Conservation (phyloP, 768 basidiomycete genomes). For the Pluteus cervinus region DNA sequence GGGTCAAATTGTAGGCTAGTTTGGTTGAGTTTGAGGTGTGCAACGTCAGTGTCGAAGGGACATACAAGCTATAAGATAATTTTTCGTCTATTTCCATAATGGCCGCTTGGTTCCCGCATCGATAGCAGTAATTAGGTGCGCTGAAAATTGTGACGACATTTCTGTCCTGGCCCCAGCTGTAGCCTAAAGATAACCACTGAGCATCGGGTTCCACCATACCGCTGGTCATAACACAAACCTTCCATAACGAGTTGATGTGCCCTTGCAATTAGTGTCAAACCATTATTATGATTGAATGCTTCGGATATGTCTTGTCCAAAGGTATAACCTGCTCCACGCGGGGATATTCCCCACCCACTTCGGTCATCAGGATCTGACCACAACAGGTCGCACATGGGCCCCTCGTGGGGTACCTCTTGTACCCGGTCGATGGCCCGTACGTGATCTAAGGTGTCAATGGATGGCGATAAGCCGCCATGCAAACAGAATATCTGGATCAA, state of each 20-base stretch:
- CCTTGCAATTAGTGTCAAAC: conserved; percentile 89
- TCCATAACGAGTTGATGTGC: conserved; percentile 98
- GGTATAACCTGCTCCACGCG: conserved; percentile 97
- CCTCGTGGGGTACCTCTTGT: conserved; percentile 99
- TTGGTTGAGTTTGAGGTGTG: neutral
- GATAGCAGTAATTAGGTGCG: conserved; percentile 99
- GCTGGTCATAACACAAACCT: conserved; percentile 43
- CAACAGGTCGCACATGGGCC: conserved; percentile 98
- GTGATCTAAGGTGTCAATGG: conserved; percentile 99
- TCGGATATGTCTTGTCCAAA: conserved; percentile 99
- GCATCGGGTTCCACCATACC: conserved; percentile 10
- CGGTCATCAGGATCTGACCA: conserved; percentile 99
- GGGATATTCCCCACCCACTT: conserved; percentile 99
- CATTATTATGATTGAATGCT: conserved; percentile 99
- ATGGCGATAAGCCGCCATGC: conserved; percentile 95
- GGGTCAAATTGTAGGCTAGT: conserved; percentile 98
- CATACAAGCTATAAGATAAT: conserved; percentile 88
- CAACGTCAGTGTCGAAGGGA: conserved; percentile 13
- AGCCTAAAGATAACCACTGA: conserved; percentile 42
- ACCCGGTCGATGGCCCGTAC: conserved; percentile 98
- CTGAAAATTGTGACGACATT: conserved; percentile 99
- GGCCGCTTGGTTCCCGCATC: conserved; percentile 98
- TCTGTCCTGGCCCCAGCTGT: conserved; percentile 98
- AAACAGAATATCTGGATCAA: conserved; percentile 88
- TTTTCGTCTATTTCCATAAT: conserved; percentile 99